Base-by-base conservation (phyloP, 2,329 filamentous ascomycete genomes). In the Fusarium illudens region DNA sequence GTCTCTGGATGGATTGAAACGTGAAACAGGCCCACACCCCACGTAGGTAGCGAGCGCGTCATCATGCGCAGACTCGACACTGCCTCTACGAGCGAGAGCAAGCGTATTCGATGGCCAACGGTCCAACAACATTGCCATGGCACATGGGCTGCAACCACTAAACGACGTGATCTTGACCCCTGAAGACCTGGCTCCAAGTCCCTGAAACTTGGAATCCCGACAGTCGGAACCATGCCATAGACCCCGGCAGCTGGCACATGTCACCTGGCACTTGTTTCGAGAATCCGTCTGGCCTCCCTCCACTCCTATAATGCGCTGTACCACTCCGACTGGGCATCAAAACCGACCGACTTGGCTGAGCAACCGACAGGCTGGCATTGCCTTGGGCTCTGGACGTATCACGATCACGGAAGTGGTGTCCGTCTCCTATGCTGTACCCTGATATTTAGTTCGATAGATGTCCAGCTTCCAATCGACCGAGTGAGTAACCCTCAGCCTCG, bases 11-110 rank as follows among this genome's bases (percentile, higher is more conserved):
- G 63, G 69, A 65, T 65, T 60, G 65, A 65, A 70, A 73, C 65
- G 44, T 65, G 71, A 73, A 73, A 71, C 71, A 66, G 48, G 64
- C 49, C 51, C 59, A 59, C 53, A 55, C 61, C 65, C 69, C 71
- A 72, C 62, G 67, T 60, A 59, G 39, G 39, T 44, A 27, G n/a
- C 39, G 39, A 27, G 57, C 53, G 50, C 54, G 56, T 58, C 68
- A 61, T 64, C 33, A 59, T 70, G 52, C 57, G 39, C 64, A 60
- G 55, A 53, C 58, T 54, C 27, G 49, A 44, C 51, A 62, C 58
- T 60, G 52, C 39, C 48, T 67, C 51, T 32, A 22, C 34, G 42
- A 17, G 44, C 37, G 33, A 57, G 30, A 63, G 36, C 42, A 34
- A 50, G 57, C 22, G 36, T 33, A 49, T n/a, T 52, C 52, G 36